phyloP scores from a whole-genome alignment of 2,329 filamentous ascomycete genomes.

The Calonectria multiphialidica region DNA sequence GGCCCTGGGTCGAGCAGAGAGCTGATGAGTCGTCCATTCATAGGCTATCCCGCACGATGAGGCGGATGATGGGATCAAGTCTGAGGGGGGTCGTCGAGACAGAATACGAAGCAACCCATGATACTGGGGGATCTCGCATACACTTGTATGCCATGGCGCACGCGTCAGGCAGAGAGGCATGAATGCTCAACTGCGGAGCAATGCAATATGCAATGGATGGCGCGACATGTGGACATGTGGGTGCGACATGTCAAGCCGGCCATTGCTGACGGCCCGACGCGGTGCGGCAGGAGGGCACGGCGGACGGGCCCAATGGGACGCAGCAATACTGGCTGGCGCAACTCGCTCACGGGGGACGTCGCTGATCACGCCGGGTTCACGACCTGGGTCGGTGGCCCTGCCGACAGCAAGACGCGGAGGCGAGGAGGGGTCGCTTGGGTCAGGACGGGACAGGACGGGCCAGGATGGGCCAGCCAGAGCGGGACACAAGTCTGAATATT shows the following conservation, averaged over 20 bases:
- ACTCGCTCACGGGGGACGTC: conserved; percentile 1
- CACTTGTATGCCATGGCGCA: conserved; percentile 37
- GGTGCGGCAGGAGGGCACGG: conserved; percentile 1
- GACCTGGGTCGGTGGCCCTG: conserved; percentile 12
- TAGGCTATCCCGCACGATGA: neutral
- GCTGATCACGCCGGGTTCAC: conserved; percentile 6
- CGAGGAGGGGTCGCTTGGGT: neutral
- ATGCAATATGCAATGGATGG: conserved; percentile 1
- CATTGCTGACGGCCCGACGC: conserved; percentile 24
- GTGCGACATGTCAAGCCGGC: conserved; percentile 13
- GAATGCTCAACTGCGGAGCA: conserved; percentile 4
- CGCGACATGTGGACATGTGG: conserved; percentile 4
- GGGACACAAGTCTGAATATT: conserved; percentile 22
- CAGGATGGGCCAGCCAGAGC: conserved; percentile 20
- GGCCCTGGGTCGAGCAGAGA: conserved; percentile 42
- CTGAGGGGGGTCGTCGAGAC: neutral
- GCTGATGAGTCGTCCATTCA: conserved; percentile 20
- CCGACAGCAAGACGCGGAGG: conserved; percentile 11
- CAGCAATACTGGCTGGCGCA: neutral
- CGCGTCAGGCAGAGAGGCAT: neutral
- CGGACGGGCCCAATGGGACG: conserved; percentile 17
- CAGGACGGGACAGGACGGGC: too few relatives aligned
- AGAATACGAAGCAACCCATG: neutral
- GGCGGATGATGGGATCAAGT: neutral
- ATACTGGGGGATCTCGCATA: conserved; percentile 26